Evolutionary conservation across 1,139 yeast genomes (phyloP), one percentile per base, ranked within the genome.

Genomic region (Pichia sp.): DNA sequence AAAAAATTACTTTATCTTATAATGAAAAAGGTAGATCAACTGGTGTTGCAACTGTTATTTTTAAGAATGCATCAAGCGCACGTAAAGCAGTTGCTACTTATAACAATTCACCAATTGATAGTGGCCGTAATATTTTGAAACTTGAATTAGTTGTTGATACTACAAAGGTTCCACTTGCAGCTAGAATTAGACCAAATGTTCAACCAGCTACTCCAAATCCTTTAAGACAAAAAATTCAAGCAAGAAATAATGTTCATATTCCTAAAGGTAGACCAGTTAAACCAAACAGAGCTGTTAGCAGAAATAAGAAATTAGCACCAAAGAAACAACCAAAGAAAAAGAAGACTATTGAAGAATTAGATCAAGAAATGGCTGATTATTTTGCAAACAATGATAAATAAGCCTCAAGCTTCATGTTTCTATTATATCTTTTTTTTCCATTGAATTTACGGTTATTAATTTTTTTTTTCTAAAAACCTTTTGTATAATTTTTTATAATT

Each of bases 21-120:
- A 88, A 87, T 66, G 88, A 85, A 69, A 82, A 78, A 65, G 98
- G 98, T 47, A 82, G 81, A 68, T 88, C 95, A 57, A 86, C 86
- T 58, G 98, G 98, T 68, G 79, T 81, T 71, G 96, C 96, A 53
- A 88, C 94, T 53, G 78, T 92, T 60, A 75, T 83, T 53, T 92
- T 92, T 75, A 79, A 74, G 65, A 72, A 74, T 52, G 69, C 78
- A 52, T 81, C 82, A 54, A 75, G 76, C 65, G 97, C 98, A 46
- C 69, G 73, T 54, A 73, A 69, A 58, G 96, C 97, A 42, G 88
- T 86, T 62, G 81, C 81, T 62, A 82, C 82, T 63, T 92, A 85
- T 73, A 86, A 92, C 67, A 94, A 94, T 60, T 94, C 96, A 38
- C 89, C 96, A 60, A 86, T 92, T 60, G 98, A 92, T 65, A 84